phyloP scores from a whole-genome alignment of 148 eudicot genomes.

The Amaranthus cruentus region DNA sequence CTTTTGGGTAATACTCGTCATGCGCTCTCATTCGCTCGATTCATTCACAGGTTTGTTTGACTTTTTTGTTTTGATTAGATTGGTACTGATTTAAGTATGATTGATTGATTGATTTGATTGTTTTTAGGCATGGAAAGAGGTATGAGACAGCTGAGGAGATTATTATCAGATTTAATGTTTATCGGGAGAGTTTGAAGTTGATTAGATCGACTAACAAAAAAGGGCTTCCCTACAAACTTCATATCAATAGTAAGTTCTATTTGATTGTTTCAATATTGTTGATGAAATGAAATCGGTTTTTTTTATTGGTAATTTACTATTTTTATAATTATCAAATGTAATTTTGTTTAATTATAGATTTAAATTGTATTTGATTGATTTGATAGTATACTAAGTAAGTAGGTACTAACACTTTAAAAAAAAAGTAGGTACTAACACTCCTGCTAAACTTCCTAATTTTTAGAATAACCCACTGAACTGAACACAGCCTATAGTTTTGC shows the following conservation, averaged over 20 bases:
- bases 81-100: not conserved
- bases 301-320: too few relatives aligned
- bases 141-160: conserved; percentile 63
- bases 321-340: too few relatives aligned
- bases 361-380: too few relatives aligned
- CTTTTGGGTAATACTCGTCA: conserved; percentile 58
- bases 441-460: too few relatives aligned
- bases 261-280: not conserved
- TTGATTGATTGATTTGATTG: not conserved
- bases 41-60: conserved; percentile 49
- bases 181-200: conserved; percentile 62
- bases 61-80: not conserved
- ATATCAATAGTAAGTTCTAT: conserved; percentile 53
- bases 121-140: conserved; percentile 71
- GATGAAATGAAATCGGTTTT: too few relatives aligned
- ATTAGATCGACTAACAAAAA: conserved; percentile 64
- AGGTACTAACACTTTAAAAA: too few relatives aligned
- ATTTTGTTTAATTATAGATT: too few relatives aligned
- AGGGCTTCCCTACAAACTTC: conserved; percentile 67
- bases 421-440: too few relatives aligned
- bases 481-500: too few relatives aligned
- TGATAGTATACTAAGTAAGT: too few relatives aligned
- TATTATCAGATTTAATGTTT: conserved; percentile 56
- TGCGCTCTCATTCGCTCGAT: conserved; percentile 86
- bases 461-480: too few relatives aligned